These are phyloP conservation scores for Raphanus raphanistrum DNA, from an alignment of 345 rosid species.

Conservation along the genomic window DNA sequence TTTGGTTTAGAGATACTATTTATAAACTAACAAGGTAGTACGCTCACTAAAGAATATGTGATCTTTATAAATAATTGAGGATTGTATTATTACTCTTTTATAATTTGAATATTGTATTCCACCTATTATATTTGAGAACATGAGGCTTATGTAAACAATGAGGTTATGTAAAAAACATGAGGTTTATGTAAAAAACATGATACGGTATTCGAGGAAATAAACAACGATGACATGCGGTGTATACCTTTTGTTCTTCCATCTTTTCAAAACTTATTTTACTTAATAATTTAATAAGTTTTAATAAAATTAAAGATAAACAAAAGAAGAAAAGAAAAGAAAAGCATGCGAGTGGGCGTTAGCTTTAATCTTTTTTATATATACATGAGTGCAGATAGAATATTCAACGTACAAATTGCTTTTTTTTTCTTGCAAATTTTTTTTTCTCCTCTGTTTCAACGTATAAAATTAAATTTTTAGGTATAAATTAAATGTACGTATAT, in stretches of 20 bases:
- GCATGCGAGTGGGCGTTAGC: neutral
- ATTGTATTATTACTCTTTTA: neutral
- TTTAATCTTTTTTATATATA: neutral
- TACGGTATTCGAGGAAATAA: neutral
- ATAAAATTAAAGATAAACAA: neutral
- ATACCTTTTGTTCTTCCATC: neutral
- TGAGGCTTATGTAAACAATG: conserved; percentile 19
- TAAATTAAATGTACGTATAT: neutral
- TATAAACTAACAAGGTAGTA: conserved; percentile 22
- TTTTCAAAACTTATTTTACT: neutral
- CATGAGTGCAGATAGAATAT: conserved; percentile 9
- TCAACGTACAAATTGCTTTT: conserved; percentile 12
- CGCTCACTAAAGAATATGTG: conserved; percentile 14
- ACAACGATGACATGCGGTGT: neutral
- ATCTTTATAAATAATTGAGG: conserved; percentile 1
- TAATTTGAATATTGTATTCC: neutral
- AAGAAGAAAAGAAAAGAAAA: neutral
- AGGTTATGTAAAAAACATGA: too few relatives aligned
- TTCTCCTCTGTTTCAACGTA: neutral
- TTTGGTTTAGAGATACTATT: conserved; percentile 11
- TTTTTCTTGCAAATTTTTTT: too few relatives aligned
- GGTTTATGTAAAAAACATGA: conserved; percentile 14
- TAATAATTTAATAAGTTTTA: neutral
- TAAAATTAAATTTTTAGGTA: neutral
- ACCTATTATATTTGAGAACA: neutral